A percentile compares a stretch with the other conserved stretches of the same genome.
Evolutionary conservation across 192 early-diverging fungal species (phyloP).

Genomic region (Piromyces sp.): DNA sequence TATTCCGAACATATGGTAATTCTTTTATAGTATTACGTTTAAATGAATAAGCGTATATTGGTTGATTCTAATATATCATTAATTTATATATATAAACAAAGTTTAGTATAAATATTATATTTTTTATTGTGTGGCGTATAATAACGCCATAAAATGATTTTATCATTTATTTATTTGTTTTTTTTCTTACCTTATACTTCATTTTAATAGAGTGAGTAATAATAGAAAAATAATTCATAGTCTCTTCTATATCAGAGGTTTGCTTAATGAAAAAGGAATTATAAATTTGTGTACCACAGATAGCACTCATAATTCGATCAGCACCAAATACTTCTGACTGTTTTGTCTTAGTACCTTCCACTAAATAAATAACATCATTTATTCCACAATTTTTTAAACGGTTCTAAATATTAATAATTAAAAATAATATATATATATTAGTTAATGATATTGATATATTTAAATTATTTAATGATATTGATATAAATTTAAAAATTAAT

Average conservation of each 20-base stretch:
- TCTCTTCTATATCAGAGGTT: slow-evolving; percentile 58
- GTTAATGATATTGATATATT: too few species aligned
- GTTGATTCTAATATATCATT: slow-evolving; percentile 19
- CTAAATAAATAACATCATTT: slow-evolving; percentile 62
- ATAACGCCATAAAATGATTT: too few species aligned
- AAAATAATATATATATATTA: slow-evolving; percentile 4
- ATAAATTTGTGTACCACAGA: slow-evolving; percentile 54
- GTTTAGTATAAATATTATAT: too few species aligned
- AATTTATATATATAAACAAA: not conserved
- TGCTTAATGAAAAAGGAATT: slow-evolving; percentile 73
- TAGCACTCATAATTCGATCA: slow-evolving; percentile 46
- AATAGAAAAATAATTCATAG: slow-evolving; percentile 52
- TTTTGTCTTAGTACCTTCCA: slow-evolving; percentile 63
- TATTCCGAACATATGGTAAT: slow-evolving; percentile 5
- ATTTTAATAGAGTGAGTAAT: slow-evolving; percentile 34
- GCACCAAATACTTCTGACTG: slow-evolving; percentile 39
- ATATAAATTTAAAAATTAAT: not conserved
- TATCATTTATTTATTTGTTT: slow-evolving; percentile 8
- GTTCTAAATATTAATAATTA: slow-evolving; percentile 20
- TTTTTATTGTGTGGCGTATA: too few species aligned
- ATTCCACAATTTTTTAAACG: slow-evolving; percentile 54
- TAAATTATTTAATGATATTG: too few species aligned
- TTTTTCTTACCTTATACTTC: slow-evolving; percentile 24
- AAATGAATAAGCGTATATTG: not conserved
- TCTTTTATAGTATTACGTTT: slow-evolving; percentile 8